These are phyloP conservation scores for Fusarium brachygibbosum DNA, from an alignment of 2,329 filamentous ascomycete species.

Conservation along the genomic window DNA sequence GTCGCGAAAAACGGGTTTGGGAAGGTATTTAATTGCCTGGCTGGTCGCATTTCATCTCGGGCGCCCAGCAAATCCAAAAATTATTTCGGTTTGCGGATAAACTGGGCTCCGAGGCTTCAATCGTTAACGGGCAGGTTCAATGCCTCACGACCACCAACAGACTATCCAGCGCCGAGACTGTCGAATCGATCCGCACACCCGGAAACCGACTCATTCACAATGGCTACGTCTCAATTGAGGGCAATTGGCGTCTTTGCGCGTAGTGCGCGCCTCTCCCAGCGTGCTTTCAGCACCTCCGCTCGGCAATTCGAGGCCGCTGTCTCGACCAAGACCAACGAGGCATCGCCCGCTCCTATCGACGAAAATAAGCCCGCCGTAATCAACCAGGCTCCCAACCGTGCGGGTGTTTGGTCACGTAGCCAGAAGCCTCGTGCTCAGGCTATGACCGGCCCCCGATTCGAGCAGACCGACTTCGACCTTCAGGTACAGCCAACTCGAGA, in stretches of 20 bases:
- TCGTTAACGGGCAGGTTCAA: slow-evolving; percentile 34
- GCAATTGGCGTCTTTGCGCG: slow-evolving; percentile 60
- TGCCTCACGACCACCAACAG: slow-evolving; percentile 44
- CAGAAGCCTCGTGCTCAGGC: slow-evolving; percentile 85
- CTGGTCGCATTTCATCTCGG: slow-evolving; percentile 16
- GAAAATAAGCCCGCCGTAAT: slow-evolving; percentile 62
- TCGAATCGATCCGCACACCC: slow-evolving; percentile 49
- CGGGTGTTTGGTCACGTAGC: slow-evolving; percentile 84
- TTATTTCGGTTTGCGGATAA: slow-evolving; percentile 46
- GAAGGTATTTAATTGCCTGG: neutral
- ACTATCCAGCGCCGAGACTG: slow-evolving; percentile 41
- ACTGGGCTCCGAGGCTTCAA: slow-evolving; percentile 31
- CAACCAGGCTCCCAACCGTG: slow-evolving; percentile 88
- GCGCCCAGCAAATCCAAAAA: slow-evolving; percentile 27
- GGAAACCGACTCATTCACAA: slow-evolving; percentile 49
- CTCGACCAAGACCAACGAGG: slow-evolving; percentile 57
- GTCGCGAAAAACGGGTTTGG: slow-evolving; percentile 8
- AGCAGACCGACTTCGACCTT: slow-evolving; percentile 92
- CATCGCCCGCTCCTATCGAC: slow-evolving; percentile 60
- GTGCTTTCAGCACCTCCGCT: slow-evolving; percentile 64
- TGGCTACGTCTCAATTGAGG: slow-evolving; percentile 63
- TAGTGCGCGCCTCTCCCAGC: slow-evolving; percentile 59
- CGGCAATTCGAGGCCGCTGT: slow-evolving; percentile 62
- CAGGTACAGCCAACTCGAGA: slow-evolving; percentile 74
- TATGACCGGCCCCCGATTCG: slow-evolving; percentile 95